Evolutionary conservation across 1,284 basidiomycete genomes (phyloP).

Genomic region (Leucoagaricus sp.): DNA sequence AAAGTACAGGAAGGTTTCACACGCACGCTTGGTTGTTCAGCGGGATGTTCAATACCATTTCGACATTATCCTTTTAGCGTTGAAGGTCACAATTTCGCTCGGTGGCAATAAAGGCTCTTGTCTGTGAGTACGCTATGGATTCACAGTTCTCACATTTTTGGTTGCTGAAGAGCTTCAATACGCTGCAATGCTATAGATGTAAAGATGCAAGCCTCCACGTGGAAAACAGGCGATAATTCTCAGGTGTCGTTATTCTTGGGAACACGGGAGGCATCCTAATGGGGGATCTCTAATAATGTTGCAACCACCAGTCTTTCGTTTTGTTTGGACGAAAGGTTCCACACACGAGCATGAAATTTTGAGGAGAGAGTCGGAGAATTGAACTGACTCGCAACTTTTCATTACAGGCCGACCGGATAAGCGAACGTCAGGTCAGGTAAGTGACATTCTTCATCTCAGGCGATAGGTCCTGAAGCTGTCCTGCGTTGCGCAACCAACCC

Average conservation of each 20-base stretch:
- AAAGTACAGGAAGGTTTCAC: too few relatives aligned
- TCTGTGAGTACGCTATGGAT: background rate
- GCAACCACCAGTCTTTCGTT: too few relatives aligned
- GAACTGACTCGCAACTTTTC: too few relatives aligned
- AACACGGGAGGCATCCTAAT: background rate
- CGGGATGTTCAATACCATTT: background rate
- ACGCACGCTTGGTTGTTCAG: background rate
- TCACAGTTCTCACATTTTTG: background rate
- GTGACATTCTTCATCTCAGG: background rate
- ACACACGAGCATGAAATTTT: too few relatives aligned
- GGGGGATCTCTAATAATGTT: background rate
- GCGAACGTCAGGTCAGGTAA: too few relatives aligned
- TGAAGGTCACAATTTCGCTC: constrained; percentile 2
- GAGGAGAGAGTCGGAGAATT: too few relatives aligned
- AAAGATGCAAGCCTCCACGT: constrained; percentile 11
- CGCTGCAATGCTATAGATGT: constrained; percentile 6
- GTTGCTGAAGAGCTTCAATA: background rate
- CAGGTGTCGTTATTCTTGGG: constrained; percentile 13
- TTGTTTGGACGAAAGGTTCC: too few relatives aligned
- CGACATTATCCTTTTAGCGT: background rate
- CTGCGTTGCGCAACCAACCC: background rate
- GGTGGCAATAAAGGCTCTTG: constrained; percentile 4
- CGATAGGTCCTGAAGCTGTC: background rate
- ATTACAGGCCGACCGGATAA: too few relatives aligned
- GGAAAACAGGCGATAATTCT: constrained; percentile 2